Base-by-base conservation (phyloP, 495 filamentous ascomycete genomes). In the Penicillium roqueforti region DNA sequence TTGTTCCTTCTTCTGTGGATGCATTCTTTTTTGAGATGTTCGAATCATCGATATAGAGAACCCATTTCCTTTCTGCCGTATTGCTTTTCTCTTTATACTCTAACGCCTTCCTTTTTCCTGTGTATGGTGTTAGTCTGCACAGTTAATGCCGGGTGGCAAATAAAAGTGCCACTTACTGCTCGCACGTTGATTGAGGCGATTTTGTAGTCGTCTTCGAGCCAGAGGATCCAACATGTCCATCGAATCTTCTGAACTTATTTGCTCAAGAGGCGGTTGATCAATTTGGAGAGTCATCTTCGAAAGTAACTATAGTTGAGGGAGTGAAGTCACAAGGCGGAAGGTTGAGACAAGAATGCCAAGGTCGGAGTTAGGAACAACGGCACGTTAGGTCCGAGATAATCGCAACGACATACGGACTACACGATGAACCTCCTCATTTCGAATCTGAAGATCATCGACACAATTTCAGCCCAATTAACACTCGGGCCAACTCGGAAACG, bases 111-210 rank as follows among this genome's bases (percentile, higher is more conserved):
- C 59, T 60, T 28, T 58, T 49, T 8, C 62, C 62, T 65, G 7
- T n/a, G n/a, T 46, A 3, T 3, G 3, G 16, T 7, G 22, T 53
- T 28, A 57, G 50, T 36, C n/a, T 25, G 34, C 13, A 3, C 4
- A 26, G 25, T 1, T 13, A 14, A 45, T 26, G 10, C 20, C 3
- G 34, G 11, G 34, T 19, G 47, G 37, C 20, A 19, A 44, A n/a
- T 18, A 20, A 34, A 5, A 5, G 1, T 32, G 40, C 22, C 48
- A 50, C 63, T 49, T 32, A 67, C 63, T 62, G n/a, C 61, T 61
- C 3, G 63, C 58, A 22, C 55, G 57, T 48, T 64, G 58, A 28
- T 67, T 67, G 43, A 67, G 49, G 31, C 63, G 61, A 53, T 67
- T 67, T 25, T 67, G 63, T 4, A 61, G 47, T 23, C 52, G 57